Evolutionary conservation across 202 grass and related monocot species (phyloP).

Genomic region (Panicum virgatum): DNA sequence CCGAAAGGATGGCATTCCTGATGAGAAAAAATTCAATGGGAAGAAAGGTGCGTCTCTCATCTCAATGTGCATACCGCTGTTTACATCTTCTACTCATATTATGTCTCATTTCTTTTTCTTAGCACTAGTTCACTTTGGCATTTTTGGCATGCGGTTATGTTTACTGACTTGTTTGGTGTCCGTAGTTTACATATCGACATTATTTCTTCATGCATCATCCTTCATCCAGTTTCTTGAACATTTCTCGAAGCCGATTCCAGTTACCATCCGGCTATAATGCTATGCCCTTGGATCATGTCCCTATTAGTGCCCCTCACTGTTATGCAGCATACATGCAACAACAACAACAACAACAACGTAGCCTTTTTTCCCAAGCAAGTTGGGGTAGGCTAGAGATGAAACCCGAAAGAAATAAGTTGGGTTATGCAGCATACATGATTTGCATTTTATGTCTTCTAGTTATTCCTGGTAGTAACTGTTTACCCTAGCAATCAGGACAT

Average conservation of each 20-base stretch:
- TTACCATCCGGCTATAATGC: background rate
- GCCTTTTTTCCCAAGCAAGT: too few species aligned
- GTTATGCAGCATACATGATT: background rate
- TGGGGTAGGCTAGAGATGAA: too few species aligned
- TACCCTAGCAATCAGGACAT: background rate
- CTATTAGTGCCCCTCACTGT: background rate
- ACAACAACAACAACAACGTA: too few species aligned
- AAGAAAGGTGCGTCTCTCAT: slow-evolving; percentile 69
- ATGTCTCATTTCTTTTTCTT: background rate
- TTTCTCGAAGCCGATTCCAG: background rate
- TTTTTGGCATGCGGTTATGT: background rate
- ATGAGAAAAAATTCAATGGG: slow-evolving; percentile 75
- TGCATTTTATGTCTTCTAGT: background rate
- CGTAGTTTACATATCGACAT: background rate
- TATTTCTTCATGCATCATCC: background rate
- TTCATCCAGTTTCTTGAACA: background rate
- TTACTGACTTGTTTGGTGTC: slow-evolving; percentile 13
- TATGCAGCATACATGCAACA: too few species aligned
- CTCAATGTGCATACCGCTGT: background rate
- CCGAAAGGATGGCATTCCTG: slow-evolving; percentile 72
- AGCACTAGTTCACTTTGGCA: background rate
- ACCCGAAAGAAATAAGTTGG: too few species aligned
- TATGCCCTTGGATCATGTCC: background rate
- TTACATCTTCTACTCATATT: background rate
- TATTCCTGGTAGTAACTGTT: background rate